Conservation (phyloP, 805 yeast species). For the Saturnispora diversa region DNA sequence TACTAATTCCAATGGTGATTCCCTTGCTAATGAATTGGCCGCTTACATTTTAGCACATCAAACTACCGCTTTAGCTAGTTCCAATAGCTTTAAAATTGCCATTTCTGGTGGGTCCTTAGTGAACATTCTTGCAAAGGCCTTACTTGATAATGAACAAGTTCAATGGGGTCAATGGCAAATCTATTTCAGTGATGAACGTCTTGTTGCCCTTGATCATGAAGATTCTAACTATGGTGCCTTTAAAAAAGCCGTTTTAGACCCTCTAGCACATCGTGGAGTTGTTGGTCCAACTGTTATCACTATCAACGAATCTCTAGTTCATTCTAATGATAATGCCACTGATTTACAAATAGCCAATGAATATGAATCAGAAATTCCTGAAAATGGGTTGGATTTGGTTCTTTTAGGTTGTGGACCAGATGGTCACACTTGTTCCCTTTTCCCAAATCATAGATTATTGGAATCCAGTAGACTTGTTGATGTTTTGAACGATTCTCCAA, state of each 20-base stretch:
- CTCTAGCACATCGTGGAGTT: constrained; percentile 35
- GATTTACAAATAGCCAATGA: constrained; percentile 52
- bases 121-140: constrained; percentile 57
- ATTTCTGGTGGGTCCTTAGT: constrained; percentile 89
- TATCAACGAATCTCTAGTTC: constrained; percentile 54
- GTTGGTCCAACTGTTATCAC: constrained; percentile 54
- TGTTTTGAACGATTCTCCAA: constrained; percentile 74
- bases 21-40: constrained; percentile 55
- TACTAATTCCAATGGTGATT: constrained; percentile 43
- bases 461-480: constrained; percentile 51
- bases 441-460: constrained; percentile 74
- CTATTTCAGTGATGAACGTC: constrained; percentile 83
- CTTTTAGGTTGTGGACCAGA: constrained; percentile 92
- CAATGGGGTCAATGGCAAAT: constrained; percentile 74
- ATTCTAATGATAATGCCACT: constrained; percentile 40
- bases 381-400: constrained; percentile 48
- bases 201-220: constrained; percentile 71
- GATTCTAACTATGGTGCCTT: constrained; percentile 86
- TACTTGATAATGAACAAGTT: constrained; percentile 47
- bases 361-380: constrained; percentile 54
- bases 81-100: constrained; percentile 57
- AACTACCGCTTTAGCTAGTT: constrained; percentile 43
- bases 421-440: constrained; percentile 90
- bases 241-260: constrained; percentile 50
- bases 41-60: constrained; percentile 52